Evolutionary conservation across 257 asterid species (phyloP).

Genomic region (Jaltomata sinuosa): DNA sequence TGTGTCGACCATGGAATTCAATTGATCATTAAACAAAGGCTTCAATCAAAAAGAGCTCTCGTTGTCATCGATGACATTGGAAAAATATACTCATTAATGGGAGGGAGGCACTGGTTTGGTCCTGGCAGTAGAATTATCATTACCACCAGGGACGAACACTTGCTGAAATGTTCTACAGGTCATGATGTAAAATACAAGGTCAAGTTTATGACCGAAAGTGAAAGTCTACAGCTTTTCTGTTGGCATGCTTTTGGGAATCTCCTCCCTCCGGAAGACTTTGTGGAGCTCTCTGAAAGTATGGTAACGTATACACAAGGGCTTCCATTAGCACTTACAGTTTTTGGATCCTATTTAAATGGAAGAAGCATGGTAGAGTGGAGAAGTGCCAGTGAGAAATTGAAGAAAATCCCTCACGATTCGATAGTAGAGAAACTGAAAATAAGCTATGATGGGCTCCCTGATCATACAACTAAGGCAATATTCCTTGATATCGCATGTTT

Average conservation of each 20-base stretch:
- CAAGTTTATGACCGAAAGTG: neutral
- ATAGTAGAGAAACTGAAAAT: neutral
- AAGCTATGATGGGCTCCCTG: neutral
- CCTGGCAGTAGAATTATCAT: conserved; percentile 11
- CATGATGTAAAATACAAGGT: neutral
- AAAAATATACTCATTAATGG: neutral
- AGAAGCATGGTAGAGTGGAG: neutral
- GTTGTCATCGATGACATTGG: neutral
- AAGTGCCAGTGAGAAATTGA: neutral
- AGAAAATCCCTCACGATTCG: neutral
- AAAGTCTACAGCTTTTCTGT: neutral
- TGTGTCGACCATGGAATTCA: neutral
- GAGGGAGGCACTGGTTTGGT: neutral
- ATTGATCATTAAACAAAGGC: neutral
- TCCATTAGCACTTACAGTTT: conserved; percentile 2
- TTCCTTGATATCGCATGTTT: neutral
- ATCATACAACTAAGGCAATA: neutral
- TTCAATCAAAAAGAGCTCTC: neutral
- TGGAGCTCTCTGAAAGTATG: neutral
- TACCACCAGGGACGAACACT: conserved; percentile 4
- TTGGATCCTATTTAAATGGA: neutral
- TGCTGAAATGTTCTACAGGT: neutral
- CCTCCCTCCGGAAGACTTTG: neutral
- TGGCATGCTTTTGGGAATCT: neutral
- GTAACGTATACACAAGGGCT: neutral